Percentiles rank a stretch among this genome's conserved stretches.
Conservation (phyloP, 352 stramenopile genomes). For the Saprolegnia parasitica region DNA sequence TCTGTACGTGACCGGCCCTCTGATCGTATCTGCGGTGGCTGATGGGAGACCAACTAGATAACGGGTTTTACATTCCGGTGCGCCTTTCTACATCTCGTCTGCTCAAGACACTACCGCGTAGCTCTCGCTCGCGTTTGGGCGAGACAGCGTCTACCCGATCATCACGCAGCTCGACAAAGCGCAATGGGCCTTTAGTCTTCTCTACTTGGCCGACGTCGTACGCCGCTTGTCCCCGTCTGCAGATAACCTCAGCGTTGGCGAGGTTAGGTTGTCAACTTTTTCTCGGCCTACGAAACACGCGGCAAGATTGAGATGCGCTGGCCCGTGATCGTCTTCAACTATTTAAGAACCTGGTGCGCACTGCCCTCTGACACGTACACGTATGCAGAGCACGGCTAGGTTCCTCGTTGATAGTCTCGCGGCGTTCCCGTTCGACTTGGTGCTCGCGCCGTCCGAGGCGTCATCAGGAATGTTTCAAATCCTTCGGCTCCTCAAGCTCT, state of each 20-base stretch:
- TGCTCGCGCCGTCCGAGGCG: constrained; percentile 44
- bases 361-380: no score
- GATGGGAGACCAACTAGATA: constrained; percentile 39
- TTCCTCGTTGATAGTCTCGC: constrained; percentile 73
- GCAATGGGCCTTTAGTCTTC: constrained; percentile 54
- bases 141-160: constrained; percentile 22
- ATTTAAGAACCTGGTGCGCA: constrained; percentile 58
- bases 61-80: constrained; percentile 67
- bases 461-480: constrained; percentile 39
- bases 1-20: constrained; percentile 41
- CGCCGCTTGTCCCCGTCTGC: constrained; percentile 3
- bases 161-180: constrained; percentile 42
- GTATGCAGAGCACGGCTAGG: not conserved
- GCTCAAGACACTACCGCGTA: constrained; percentile 28
- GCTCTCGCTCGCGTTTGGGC: constrained; percentile 66
- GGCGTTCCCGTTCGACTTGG: constrained; percentile 64
- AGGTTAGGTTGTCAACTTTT: constrained; percentile 57
- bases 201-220: constrained; percentile 55
- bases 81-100: not conserved
- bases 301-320: constrained; percentile 52
- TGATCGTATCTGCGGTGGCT: not conserved
- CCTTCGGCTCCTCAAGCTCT: constrained; percentile 56
- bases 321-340: constrained; percentile 45
- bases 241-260: not conserved
- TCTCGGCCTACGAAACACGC: constrained; percentile 59